These are phyloP conservation scores for Phoma sp. DNA, from an alignment of 2,329 filamentous ascomycete species.

Conservation along the genomic window DNA sequence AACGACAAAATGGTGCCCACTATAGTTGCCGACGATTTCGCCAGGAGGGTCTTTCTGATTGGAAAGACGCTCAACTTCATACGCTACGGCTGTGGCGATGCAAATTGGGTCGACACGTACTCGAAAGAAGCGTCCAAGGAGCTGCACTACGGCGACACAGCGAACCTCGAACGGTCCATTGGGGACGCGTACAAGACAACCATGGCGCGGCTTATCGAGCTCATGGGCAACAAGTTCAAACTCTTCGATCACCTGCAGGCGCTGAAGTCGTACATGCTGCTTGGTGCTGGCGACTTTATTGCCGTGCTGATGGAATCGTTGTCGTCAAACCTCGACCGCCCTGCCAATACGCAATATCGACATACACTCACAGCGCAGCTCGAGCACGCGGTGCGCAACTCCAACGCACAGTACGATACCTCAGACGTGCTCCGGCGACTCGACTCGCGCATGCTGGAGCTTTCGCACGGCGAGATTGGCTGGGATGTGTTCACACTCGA, in stretches of 20 bases:
- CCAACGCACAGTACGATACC: constrained; percentile 94
- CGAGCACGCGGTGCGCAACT: constrained; percentile 95
- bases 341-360: constrained; percentile 94
- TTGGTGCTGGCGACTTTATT: constrained; percentile 97
- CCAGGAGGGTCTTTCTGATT: constrained; percentile 95
- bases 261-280: constrained; percentile 90
- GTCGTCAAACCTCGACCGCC: constrained; percentile 88
- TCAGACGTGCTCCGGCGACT: constrained; percentile 88
- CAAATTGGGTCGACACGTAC: constrained; percentile 93
- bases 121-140: constrained; percentile 93
- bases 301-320: constrained; percentile 96
- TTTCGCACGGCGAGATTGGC: constrained; percentile 94
- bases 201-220: constrained; percentile 89
- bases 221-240: constrained; percentile 96
- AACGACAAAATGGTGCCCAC: constrained; percentile 86
- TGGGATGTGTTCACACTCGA: constrained; percentile 99
- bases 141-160: constrained; percentile 89
- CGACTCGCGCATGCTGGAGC: constrained; percentile 96
- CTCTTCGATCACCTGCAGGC: constrained; percentile 91
- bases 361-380: constrained; percentile 97
- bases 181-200: constrained; percentile 98
- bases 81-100: constrained; percentile 91
- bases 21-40: constrained; percentile 92
- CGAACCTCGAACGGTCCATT: constrained; percentile 88
- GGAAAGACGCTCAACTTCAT: constrained; percentile 99